These are phyloP conservation scores for Eragrostis curvula DNA, from an alignment of 176 grass and related monocot genomes.

Conservation along the genomic window DNA sequence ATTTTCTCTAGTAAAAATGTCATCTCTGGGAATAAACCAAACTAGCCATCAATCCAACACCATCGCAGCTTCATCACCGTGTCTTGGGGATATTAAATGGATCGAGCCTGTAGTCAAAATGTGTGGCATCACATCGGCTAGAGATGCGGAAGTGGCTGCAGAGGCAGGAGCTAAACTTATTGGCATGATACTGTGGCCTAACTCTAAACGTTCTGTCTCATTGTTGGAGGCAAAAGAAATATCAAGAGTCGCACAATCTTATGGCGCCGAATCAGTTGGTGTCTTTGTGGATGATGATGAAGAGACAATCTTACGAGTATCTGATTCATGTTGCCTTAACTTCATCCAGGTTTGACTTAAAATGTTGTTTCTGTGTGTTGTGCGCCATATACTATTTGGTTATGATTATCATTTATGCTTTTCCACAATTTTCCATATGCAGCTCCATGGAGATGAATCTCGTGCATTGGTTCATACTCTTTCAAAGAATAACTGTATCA, in stretches of 20 bases:
- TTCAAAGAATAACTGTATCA: conserved; percentile 51
- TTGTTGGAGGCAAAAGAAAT: conserved; percentile 74
- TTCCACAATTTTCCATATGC: conserved; percentile 31
- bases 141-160: conserved; percentile 76
- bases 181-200: conserved; percentile 89
- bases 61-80: conserved; percentile 16
- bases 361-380: neutral
- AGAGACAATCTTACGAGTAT: conserved; percentile 66
- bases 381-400: neutral
- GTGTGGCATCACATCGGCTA: conserved; percentile 85
- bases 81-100: conserved; percentile 15
- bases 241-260: conserved; percentile 64
- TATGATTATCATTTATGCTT: neutral
- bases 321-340: conserved; percentile 71
- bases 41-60: conserved; percentile 12
- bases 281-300: conserved; percentile 93
- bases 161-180: conserved; percentile 76
- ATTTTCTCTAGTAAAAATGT: conserved; percentile 15
- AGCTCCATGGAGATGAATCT: conserved; percentile 90
- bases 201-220: conserved; percentile 73
- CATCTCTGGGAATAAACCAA: conserved; percentile 40
- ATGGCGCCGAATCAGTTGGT: conserved; percentile 75
- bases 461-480: conserved; percentile 63
- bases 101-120: conserved; percentile 79
- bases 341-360: conserved; percentile 65